These are phyloP conservation scores for Craterostigma plantagineum DNA, from an alignment of 257 asterid species.

Conservation along the genomic window DNA sequence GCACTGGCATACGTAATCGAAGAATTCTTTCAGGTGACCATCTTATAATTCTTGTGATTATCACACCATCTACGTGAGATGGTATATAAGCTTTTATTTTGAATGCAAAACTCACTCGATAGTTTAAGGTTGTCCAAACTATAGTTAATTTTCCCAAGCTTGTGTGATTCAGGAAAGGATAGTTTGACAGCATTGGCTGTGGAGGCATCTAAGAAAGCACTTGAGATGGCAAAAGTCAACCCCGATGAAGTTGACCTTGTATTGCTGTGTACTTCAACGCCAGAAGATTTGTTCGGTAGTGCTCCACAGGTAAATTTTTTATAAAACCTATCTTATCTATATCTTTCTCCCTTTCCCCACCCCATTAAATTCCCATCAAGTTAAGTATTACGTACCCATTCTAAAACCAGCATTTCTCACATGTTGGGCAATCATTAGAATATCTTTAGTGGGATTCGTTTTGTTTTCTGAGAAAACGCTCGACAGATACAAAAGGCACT, in stretches of 20 bases:
- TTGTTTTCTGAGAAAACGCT: neutral
- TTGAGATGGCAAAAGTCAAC: constrained; percentile 74
- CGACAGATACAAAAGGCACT: constrained; percentile 72
- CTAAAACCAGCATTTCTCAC: no score
- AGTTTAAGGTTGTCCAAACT: no score
- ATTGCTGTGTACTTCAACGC: constrained; percentile 74
- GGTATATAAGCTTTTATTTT: no score
- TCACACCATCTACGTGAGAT: neutral
- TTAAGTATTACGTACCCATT: no score
- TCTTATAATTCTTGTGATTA: constrained; percentile 9
- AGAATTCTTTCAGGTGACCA: constrained; percentile 60
- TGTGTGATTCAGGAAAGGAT: constrained; percentile 42
- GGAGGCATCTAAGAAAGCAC: constrained; percentile 81
- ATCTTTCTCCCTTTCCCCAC: no score
- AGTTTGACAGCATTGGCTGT: constrained; percentile 44
- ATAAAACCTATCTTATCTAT: no score
- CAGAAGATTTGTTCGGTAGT: constrained; percentile 77
- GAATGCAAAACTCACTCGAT: no score
- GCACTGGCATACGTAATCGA: constrained; percentile 82
- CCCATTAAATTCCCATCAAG: no score
- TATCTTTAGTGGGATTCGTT: neutral
- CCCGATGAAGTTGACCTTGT: constrained; percentile 67
- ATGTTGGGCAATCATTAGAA: no score
- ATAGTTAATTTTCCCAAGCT: no score
- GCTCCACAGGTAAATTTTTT: constrained; percentile 99